Percentiles rank a stretch among this genome's conserved stretches.
phyloP scores from a whole-genome alignment of 768 basidiomycete genomes.

The Kwoniella bestiolae region DNA sequence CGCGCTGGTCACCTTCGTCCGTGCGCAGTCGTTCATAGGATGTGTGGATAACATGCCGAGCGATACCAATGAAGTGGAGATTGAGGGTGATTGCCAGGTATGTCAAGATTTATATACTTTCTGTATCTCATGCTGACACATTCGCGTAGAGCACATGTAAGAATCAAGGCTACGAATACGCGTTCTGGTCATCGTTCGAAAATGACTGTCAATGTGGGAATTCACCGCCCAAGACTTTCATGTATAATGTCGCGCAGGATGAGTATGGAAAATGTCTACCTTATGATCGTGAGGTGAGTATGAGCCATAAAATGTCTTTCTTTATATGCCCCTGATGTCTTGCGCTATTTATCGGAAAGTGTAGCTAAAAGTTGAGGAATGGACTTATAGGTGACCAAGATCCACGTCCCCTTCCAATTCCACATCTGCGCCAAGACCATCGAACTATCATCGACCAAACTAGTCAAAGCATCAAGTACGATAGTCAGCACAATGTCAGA shows the following conservation, averaged over 20 bases:
- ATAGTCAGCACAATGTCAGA: slow-evolving; percentile 1
- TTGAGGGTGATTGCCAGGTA: slow-evolving; percentile 2
- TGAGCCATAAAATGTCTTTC: background rate
- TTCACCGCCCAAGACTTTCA: slow-evolving; percentile 11
- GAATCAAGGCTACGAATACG: slow-evolving; percentile 2
- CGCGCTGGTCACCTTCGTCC: background rate
- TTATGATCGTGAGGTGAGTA: slow-evolving; percentile 9
- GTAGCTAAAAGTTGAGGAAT: too few relatives aligned
- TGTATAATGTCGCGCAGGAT: slow-evolving; percentile 9
- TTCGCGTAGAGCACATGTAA: slow-evolving; percentile 8
- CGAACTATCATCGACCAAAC: background rate
- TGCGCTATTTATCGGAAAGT: too few relatives aligned
- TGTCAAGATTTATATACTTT: background rate
- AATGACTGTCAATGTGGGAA: slow-evolving; percentile 8
- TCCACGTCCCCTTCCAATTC: slow-evolving; percentile 1
- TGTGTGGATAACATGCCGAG: slow-evolving; percentile 12
- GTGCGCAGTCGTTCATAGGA: slow-evolving; percentile 3
- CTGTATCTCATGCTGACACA: background rate
- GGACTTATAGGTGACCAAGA: slow-evolving; percentile 7
- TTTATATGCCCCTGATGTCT: too few relatives aligned
- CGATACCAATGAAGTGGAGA: slow-evolving; percentile 1
- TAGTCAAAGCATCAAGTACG: background rate
- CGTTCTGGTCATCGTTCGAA: slow-evolving; percentile 1
- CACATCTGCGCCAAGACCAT: slow-evolving; percentile 2
- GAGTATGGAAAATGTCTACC: slow-evolving; percentile 6